Conservation (phyloP, 2,329 filamentous ascomycete genomes). For the Ceratocystis destructans region DNA sequence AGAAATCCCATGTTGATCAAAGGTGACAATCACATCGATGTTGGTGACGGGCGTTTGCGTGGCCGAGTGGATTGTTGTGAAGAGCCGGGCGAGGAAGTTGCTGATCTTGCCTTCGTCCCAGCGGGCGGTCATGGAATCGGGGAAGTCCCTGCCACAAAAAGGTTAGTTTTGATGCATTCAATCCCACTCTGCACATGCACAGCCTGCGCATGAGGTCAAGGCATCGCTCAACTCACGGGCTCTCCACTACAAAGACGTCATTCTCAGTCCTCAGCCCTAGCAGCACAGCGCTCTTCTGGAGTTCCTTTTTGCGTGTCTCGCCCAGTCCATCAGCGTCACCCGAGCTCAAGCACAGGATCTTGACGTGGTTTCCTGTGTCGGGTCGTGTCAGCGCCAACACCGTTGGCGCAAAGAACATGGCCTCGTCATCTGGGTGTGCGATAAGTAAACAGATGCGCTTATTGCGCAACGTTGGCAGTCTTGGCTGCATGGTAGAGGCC, state of each 20-base stretch:
- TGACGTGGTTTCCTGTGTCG: conserved; percentile 73
- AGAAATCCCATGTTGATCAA: conserved; percentile 71
- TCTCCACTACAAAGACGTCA: conserved; percentile 77
- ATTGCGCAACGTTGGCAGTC: conserved; percentile 56
- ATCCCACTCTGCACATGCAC: neutral
- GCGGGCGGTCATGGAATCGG: conserved; percentile 69
- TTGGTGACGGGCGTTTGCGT: conserved; percentile 32
- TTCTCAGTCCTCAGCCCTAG: conserved; percentile 62
- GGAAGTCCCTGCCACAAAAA: conserved; percentile 48
- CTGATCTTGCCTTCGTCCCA: conserved; percentile 65
- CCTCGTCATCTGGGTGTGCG: conserved; percentile 95
- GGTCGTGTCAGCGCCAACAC: conserved; percentile 72
- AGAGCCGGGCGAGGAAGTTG: conserved; percentile 54
- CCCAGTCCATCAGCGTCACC: conserved; percentile 82
- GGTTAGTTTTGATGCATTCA: neutral
- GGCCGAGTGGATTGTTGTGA: conserved; percentile 46
- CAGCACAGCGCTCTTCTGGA: conserved; percentile 62
- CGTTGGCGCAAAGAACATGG: conserved; percentile 96
- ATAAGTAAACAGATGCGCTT: conserved; percentile 88
- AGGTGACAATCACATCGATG: conserved; percentile 79
- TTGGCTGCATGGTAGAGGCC: conserved; percentile 32
- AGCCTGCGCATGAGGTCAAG: neutral
- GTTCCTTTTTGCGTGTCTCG: conserved; percentile 65
- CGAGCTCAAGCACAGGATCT: conserved; percentile 83
- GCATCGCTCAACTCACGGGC: conserved; percentile 38